Conservation (phyloP, 2,329 filamentous ascomycete species). For the Lachnellula subtilissima region DNA sequence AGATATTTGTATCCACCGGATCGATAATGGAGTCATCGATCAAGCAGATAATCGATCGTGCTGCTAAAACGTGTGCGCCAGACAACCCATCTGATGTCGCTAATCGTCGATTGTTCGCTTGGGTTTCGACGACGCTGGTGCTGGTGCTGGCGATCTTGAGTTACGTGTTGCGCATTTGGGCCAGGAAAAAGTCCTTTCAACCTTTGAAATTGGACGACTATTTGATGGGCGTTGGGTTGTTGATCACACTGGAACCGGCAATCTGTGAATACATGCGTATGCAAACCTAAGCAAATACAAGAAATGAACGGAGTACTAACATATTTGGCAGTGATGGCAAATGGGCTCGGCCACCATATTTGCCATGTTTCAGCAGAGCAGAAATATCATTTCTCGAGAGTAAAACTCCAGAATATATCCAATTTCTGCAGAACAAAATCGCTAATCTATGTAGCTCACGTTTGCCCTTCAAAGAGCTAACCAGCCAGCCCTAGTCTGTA, state of each 20-base stretch:
- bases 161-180: not conserved
- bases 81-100: conserved; percentile 6
- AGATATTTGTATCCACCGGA: not conserved
- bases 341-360: conserved; percentile 5
- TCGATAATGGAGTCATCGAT: not conserved
- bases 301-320: not conserved
- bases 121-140: not conserved
- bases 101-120: not conserved
- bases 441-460: not conserved
- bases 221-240: conserved; percentile 7
- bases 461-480: conserved; percentile 7
- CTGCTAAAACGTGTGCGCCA: not conserved
- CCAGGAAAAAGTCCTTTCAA: conserved; percentile 2
- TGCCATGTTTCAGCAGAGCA: conserved; percentile 1
- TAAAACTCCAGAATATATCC: not conserved
- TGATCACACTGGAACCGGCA: conserved; percentile 3
- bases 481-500: conserved; percentile 6
- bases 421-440: not conserved
- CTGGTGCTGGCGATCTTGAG: not conserved
- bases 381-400: not conserved
- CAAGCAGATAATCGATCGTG: not conserved
- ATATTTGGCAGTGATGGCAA: not conserved
- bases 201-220: conserved; percentile 2
- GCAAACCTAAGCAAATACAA: not conserved
- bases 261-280: conserved; percentile 6